Conservation (phyloP, 2,329 filamentous ascomycete genomes). For the Neopestalotiopsis sp. region DNA sequence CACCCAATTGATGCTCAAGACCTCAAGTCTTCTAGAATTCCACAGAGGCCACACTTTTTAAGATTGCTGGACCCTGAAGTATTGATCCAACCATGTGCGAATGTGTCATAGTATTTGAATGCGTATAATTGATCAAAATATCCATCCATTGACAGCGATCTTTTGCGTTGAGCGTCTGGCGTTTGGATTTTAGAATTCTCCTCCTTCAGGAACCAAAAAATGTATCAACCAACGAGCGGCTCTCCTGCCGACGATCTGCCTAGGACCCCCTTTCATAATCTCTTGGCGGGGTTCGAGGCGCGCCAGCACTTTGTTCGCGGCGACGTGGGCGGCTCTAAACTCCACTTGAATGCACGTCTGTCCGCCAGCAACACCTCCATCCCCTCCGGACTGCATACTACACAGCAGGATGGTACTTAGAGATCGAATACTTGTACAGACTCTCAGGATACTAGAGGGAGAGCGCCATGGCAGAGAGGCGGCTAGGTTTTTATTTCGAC, state of each 20-base stretch:
- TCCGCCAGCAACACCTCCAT: neutral
- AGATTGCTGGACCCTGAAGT: neutral
- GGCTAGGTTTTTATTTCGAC: neutral
- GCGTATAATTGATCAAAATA: neutral
- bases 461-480: neutral
- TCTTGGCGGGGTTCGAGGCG: slow-evolving; percentile 7
- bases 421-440: neutral
- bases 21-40: too few relatives aligned
- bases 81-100: neutral
- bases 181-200: neutral
- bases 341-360: neutral
- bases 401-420: too few relatives aligned
- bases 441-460: neutral
- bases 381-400: neutral
- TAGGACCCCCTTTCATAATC: slow-evolving; percentile 10
- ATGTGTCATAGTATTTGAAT: neutral
- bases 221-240: neutral
- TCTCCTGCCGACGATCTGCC: slow-evolving; percentile 9
- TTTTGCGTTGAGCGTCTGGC: neutral
- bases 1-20: too few relatives aligned
- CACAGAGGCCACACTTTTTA: too few relatives aligned
- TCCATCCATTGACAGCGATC: neutral
- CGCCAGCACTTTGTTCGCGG: slow-evolving; percentile 7
- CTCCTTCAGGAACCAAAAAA: neutral
- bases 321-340: neutral